These are phyloP conservation scores for Alternaria ethzedia DNA, from an alignment of 2,329 filamentous ascomycete genomes.

Conservation along the genomic window DNA sequence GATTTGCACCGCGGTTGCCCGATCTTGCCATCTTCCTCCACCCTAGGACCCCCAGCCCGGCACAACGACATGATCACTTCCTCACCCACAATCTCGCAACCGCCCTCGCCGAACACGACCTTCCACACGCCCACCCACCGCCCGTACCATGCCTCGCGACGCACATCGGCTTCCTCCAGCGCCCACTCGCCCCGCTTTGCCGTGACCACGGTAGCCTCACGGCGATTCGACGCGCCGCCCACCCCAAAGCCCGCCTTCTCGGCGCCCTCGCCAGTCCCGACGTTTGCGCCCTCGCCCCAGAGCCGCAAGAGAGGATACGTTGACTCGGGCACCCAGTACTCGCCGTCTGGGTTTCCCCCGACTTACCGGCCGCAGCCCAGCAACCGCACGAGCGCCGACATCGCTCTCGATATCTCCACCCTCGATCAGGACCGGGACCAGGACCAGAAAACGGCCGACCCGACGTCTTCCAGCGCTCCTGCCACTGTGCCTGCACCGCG, in stretches of 20 bases:
- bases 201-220: constrained; percentile 35
- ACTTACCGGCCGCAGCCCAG: constrained; percentile 43
- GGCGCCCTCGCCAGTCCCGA: constrained; percentile 32
- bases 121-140: constrained; percentile 42
- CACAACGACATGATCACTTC: constrained; percentile 43
- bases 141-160: constrained; percentile 43
- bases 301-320: constrained; percentile 48
- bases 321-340: constrained; percentile 63
- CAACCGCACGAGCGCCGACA: background rate
- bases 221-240: constrained; percentile 38
- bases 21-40: constrained; percentile 8
- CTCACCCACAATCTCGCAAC: constrained; percentile 47
- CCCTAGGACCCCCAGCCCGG: constrained; percentile 9
- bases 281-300: constrained; percentile 34
- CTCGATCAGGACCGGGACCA: background rate
- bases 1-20: constrained; percentile 13
- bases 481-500: constrained; percentile 30
- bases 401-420: background rate
- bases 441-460: constrained; percentile 7
- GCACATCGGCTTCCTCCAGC: constrained; percentile 37
- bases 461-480: constrained; percentile 15
- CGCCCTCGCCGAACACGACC: constrained; percentile 43
- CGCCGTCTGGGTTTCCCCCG: constrained; percentile 56
- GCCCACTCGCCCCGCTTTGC: constrained; percentile 44
- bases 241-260: constrained; percentile 26